These are phyloP conservation scores for Letharia lupina DNA, from an alignment of 495 filamentous ascomycete genomes.

Conservation along the genomic window DNA sequence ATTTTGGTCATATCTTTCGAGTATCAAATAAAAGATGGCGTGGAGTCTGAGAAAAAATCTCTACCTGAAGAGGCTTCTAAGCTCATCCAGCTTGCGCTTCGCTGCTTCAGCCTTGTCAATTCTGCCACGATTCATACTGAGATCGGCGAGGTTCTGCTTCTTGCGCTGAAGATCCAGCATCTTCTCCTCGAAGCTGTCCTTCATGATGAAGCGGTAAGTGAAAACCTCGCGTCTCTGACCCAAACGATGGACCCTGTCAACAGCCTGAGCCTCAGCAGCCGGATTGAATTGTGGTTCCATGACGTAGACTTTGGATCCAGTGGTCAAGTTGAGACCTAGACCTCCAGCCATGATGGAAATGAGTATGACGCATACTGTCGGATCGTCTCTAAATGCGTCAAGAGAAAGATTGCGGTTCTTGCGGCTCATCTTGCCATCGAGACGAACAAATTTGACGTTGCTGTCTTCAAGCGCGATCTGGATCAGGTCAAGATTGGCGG, in stretches of 20 bases:
- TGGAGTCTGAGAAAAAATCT: neutral
- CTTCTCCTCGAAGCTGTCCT: slow-evolving; percentile 83
- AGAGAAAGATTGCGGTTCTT: slow-evolving; percentile 61
- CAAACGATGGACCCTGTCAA: slow-evolving; percentile 89
- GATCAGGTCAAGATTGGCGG: slow-evolving; percentile 86
- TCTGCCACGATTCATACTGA: slow-evolving; percentile 68
- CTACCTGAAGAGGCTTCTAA: slow-evolving; percentile 73
- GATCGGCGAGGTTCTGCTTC: slow-evolving; percentile 79
- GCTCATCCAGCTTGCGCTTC: slow-evolving; percentile 67
- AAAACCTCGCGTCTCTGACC: slow-evolving; percentile 79
- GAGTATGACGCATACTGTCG: slow-evolving; percentile 65
- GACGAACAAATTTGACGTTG: slow-evolving; percentile 60
- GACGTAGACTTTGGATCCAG: slow-evolving; percentile 78
- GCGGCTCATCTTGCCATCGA: slow-evolving; percentile 83
- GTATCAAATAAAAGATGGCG: neutral
- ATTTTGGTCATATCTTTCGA: neutral
- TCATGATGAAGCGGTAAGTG: slow-evolving; percentile 82
- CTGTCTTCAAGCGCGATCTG: slow-evolving; percentile 68
- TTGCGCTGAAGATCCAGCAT: slow-evolving; percentile 82
- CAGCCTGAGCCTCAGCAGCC: slow-evolving; percentile 84
- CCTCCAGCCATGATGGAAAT: slow-evolving; percentile 91
- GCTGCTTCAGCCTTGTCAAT: slow-evolving; percentile 66
- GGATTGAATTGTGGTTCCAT: slow-evolving; percentile 99
- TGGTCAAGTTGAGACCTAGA: slow-evolving; percentile 82
- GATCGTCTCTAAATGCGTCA: slow-evolving; percentile 65